phyloP scores from a whole-genome alignment of 2,329 filamentous ascomycete species.

The Neonectria faginata region DNA sequence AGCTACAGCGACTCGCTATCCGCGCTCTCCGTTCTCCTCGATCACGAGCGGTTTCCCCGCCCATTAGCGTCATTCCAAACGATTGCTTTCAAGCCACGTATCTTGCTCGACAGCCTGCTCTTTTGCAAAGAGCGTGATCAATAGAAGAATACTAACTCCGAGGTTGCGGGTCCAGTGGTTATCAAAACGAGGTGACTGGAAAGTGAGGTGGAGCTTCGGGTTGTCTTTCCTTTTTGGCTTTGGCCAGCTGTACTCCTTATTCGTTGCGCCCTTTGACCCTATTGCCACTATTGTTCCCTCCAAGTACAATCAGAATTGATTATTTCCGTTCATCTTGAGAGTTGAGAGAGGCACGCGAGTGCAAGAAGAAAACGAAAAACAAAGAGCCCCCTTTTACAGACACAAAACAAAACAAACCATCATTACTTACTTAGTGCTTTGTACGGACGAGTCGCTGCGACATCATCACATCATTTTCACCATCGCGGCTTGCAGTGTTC shows the following conservation, averaged over 20 bases:
- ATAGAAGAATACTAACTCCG: constrained; percentile 45
- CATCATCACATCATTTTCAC: constrained; percentile 21
- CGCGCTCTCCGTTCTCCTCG: constrained; percentile 10
- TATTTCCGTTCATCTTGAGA: constrained; percentile 54
- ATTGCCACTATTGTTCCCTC: constrained; percentile 50
- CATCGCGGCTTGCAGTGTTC: constrained; percentile 32
- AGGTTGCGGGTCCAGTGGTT: constrained; percentile 49
- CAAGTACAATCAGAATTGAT: constrained; percentile 67
- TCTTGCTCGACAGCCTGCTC: constrained; percentile 39
- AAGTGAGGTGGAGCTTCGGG: constrained; percentile 53
- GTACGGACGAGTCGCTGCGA: constrained; percentile 40
- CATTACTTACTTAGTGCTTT: constrained; percentile 50
- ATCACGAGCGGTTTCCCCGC: constrained; percentile 24
- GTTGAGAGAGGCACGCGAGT: constrained; percentile 54
- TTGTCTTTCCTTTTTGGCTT: constrained; percentile 51
- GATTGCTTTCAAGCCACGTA: constrained; percentile 23
- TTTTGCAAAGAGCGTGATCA: constrained; percentile 38
- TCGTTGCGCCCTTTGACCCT: constrained; percentile 52
- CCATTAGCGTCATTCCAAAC: constrained; percentile 1
- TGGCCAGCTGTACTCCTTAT: constrained; percentile 57
- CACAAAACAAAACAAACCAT: constrained; percentile 44
- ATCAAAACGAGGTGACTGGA: constrained; percentile 49
- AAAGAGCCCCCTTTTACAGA: constrained; percentile 41
- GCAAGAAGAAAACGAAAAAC: constrained; percentile 51
- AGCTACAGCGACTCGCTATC: background rate